Percentiles rank a stretch among this genome's conserved stretches.
phyloP scores from a whole-genome alignment of 2,329 filamentous ascomycete genomes.

The Teratosphaeria gauchensis region DNA sequence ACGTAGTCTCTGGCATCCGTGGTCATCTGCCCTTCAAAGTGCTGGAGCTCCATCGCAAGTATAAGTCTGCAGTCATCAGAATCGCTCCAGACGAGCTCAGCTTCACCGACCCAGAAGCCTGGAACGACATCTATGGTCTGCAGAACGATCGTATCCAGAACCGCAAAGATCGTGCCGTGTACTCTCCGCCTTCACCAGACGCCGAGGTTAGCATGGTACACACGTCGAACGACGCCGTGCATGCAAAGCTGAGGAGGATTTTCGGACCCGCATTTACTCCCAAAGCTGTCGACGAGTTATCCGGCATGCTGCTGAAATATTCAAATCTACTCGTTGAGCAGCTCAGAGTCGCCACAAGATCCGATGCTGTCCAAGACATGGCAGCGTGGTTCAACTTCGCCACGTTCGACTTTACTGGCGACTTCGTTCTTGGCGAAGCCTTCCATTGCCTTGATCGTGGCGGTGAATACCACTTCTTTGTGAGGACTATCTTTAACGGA shows the following conservation, averaged over 20 bases:
- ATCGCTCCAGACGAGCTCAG: conserved; percentile 14
- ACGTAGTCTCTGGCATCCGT: background rate
- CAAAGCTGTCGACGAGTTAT: conserved; percentile 29
- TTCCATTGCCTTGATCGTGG: conserved; percentile 7
- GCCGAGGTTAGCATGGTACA: background rate
- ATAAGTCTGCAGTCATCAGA: conserved; percentile 13
- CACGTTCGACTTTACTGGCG: conserved; percentile 9
- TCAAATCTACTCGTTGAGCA: conserved; percentile 27
- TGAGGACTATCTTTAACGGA: conserved; percentile 1
- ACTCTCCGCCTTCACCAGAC: background rate
- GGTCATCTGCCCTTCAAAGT: conserved; percentile 4
- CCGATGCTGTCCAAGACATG: background rate
- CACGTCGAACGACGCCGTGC: background rate
- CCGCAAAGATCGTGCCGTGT: background rate
- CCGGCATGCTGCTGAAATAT: conserved; percentile 26
- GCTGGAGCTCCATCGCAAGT: background rate
- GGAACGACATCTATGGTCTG: conserved; percentile 10
- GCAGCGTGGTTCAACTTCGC: background rate
- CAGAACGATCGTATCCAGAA: conserved; percentile 3
- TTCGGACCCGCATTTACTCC: conserved; percentile 26
- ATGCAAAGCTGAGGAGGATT: conserved; percentile 2
- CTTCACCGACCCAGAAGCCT: conserved; percentile 10
- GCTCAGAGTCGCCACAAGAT: conserved; percentile 14
- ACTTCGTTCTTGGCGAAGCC: conserved; percentile 8
- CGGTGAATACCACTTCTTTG: conserved; percentile 2